A percentile compares a stretch with the other conserved stretches of the same genome.
Conservation (phyloP, 108 stramenopile genomes). For the Discostella stelligeroides region DNA sequence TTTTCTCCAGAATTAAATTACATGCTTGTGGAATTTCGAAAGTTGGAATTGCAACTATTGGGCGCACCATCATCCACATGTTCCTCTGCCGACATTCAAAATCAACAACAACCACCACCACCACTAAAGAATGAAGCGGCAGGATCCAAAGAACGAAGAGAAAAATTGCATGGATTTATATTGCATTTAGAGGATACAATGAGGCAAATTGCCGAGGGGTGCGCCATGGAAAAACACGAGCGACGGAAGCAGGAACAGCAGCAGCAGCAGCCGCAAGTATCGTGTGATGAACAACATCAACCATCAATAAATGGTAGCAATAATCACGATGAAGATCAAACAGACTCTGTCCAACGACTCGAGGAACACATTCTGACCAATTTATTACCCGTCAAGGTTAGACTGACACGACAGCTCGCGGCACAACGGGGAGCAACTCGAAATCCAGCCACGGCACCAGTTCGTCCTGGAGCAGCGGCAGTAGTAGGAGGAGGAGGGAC, state of each 20-base stretch:
- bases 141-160: constrained; percentile 76
- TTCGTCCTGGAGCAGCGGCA: constrained; percentile 34
- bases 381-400: constrained; percentile 80
- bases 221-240: constrained; percentile 51
- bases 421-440: constrained; percentile 84
- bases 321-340: constrained; percentile 32
- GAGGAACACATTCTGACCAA: constrained; percentile 89
- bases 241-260: constrained; percentile 2
- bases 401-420: constrained; percentile 79
- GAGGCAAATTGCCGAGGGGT: constrained; percentile 71
- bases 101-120: constrained; percentile 43
- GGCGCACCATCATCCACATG: constrained; percentile 52
- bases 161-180: constrained; percentile 87
- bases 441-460: constrained; percentile 75
- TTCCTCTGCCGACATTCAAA: constrained; percentile 11
- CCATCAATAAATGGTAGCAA: constrained; percentile 19
- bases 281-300: constrained; percentile 2
- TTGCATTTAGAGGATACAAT: constrained; percentile 81
- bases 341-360: constrained; percentile 75
- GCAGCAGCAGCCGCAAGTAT: no score
- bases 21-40: constrained; percentile 84
- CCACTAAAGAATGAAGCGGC: constrained; percentile 53
- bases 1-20: constrained; percentile 77
- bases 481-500: background rate
- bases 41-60: constrained; percentile 78